Evolutionary conservation across 139 green algal genomes (phyloP).

Genomic region (Coelastrella sp.): DNA sequence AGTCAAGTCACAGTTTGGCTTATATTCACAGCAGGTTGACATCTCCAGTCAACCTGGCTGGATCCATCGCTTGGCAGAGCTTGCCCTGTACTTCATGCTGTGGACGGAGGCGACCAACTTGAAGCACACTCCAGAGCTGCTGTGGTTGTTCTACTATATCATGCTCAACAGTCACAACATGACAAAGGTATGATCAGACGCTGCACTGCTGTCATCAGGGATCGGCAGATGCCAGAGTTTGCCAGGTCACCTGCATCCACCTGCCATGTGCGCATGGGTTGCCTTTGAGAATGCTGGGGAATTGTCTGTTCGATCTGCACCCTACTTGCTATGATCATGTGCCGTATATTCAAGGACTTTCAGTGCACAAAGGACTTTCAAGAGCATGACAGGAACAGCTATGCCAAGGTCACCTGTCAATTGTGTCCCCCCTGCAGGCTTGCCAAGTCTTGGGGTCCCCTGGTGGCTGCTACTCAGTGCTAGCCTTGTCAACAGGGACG

Average conservation of each 20-base stretch:
- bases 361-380: no score
- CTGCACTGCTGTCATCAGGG: no score
- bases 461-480: not conserved
- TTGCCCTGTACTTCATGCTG: conserved; percentile 88
- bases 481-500: not conserved
- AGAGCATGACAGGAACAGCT: not conserved
- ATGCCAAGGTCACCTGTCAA: not conserved
- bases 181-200: not conserved
- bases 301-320: no score
- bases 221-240: no score
- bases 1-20: not conserved
- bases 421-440: not conserved
- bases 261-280: no score
- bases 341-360: no score
- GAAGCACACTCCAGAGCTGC: conserved; percentile 82
- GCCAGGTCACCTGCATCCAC: no score
- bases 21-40: no score
- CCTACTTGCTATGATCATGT: no score
- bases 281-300: no score
- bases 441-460: not conserved
- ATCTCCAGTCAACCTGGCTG: not conserved
- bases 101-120: conserved; percentile 85
- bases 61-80: conserved; percentile 59
- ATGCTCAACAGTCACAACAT: conserved; percentile 2
- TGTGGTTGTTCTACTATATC: conserved; percentile 87